Base-by-base conservation (phyloP, 371 early-diverging fungal genomes). In the Synchytrium microbalum region DNA sequence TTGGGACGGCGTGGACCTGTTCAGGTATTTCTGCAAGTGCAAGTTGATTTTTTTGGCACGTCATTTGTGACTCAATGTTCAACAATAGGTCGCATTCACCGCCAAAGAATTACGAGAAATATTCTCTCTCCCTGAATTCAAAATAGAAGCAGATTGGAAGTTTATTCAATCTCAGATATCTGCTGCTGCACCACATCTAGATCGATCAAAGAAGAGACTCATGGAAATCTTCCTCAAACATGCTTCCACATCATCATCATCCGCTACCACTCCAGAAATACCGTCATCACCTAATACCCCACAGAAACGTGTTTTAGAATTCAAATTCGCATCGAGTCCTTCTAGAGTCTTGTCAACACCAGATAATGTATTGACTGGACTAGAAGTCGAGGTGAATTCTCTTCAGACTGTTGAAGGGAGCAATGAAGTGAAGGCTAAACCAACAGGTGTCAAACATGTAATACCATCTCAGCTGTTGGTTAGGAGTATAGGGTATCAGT, bases 101-200 rank as follows among this genome's bases (percentile, higher is more conserved):
- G 81, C 93, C 25, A 95, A 95, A 71, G 96, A 96, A 63, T 72
- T 98, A 8, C 86, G 96, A n/a, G 98, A 98, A 68, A 88, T 96
- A 86, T 80, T 93, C 66, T 30, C 87, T 10, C 56, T 72, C n/a
- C 64, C 88, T 1, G 75, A 75, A 24, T 79, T 87, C 3, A 67
- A 69, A 14, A 83, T 89, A 52, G 59, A 76, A 33, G 78, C 86
- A 32, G 90, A 93, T 64, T 60, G 68, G 16, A 71, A 63, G 1
- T 75, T 86, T 46, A 67, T 93, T 2, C 72, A 74, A 10, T 38
- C 55, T 0, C 81, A 85, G 61, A 64, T 76, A 3, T 54, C 64
- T 27, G 73, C 81, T 23, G 62, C 65, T 0, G 71, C 67, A 0
- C 70, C 72, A 0, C 54, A 73, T 0, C 60, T 92, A 19, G 71